Evolutionary conservation across 2,329 filamentous ascomycete genomes (phyloP).

Genomic region (Daldinia sp.): DNA sequence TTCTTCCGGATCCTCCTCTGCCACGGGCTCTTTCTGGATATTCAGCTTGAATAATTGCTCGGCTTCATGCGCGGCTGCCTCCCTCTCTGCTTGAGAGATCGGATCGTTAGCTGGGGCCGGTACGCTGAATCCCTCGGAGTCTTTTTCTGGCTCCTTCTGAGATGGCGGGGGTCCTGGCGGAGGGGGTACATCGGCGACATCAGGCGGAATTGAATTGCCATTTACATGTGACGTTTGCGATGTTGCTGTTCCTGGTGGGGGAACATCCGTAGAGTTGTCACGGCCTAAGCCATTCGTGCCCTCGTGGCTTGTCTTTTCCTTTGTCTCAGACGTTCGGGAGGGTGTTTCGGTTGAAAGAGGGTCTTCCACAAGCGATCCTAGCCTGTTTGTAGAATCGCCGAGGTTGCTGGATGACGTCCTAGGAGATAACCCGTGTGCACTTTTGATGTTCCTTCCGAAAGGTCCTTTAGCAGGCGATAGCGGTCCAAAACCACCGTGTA

Average conservation of each 20-base stretch:
- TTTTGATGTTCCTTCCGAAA: slow-evolving; percentile 72
- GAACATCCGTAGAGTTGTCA: slow-evolving; percentile 51
- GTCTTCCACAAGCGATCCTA: slow-evolving; percentile 70
- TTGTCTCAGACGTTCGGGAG: slow-evolving; percentile 51
- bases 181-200: slow-evolving; percentile 64
- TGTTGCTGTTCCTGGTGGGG: slow-evolving; percentile 48
- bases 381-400: slow-evolving; percentile 63
- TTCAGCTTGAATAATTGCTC: slow-evolving; percentile 82
- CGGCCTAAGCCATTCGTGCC: slow-evolving; percentile 60
- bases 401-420: slow-evolving; percentile 71
- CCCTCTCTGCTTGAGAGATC: slow-evolving; percentile 79
- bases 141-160: slow-evolving; percentile 64
- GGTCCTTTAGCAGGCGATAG: slow-evolving; percentile 68
- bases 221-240: slow-evolving; percentile 59
- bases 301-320: slow-evolving; percentile 55
- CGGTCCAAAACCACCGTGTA: slow-evolving; percentile 71
- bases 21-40: slow-evolving; percentile 82
- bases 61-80: slow-evolving; percentile 69
- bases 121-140: slow-evolving; percentile 82
- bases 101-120: slow-evolving; percentile 72
- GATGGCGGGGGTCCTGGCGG: slow-evolving; percentile 65
- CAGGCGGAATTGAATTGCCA: slow-evolving; percentile 57
- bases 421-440: slow-evolving; percentile 74
- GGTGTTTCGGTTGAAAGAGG: slow-evolving; percentile 57
- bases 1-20: slow-evolving; percentile 80